phyloP scores from a whole-genome alignment of 176 grass and related monocot species.

The Avena insularis region DNA sequence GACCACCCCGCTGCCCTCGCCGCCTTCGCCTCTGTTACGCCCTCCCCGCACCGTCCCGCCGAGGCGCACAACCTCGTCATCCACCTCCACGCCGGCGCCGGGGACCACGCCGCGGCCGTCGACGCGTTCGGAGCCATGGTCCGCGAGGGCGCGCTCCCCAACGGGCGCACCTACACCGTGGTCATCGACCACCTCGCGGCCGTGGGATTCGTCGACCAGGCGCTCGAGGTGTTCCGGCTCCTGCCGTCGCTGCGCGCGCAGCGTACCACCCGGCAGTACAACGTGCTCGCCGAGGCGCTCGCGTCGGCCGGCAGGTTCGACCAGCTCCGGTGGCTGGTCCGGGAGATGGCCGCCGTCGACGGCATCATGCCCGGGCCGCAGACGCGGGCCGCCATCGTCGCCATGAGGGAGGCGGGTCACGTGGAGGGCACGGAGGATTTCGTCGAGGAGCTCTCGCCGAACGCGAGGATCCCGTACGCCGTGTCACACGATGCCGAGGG shows the following conservation, averaged over 20 bases:
- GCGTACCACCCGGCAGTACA: conserved; percentile 73
- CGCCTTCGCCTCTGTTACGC: conserved; percentile 54
- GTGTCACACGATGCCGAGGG: conserved; percentile 48
- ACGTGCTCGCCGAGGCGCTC: conserved; percentile 69
- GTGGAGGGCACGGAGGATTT: conserved; percentile 70
- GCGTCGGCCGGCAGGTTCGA: conserved; percentile 50
- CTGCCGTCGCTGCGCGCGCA: conserved; percentile 67
- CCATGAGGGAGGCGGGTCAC: conserved; percentile 65
- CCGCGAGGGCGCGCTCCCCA: conserved; percentile 67
- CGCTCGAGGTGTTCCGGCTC: conserved; percentile 66
- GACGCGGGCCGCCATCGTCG: conserved; percentile 53
- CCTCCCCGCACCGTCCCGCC: conserved; percentile 34
- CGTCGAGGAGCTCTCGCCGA: conserved; percentile 57
- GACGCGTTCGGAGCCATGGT: conserved; percentile 69
- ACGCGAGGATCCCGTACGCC: conserved; percentile 61
- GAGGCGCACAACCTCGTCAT: conserved; percentile 73
- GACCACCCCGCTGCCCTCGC: conserved; percentile 47
- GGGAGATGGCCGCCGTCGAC: conserved; percentile 67
- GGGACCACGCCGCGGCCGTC: conserved; percentile 52
- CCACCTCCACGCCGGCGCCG: conserved; percentile 44
- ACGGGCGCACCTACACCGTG: conserved; percentile 74
- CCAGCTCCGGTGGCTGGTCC: conserved; percentile 58
- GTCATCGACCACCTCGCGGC: conserved; percentile 64
- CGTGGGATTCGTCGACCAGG: conserved; percentile 58
- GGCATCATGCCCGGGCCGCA: conserved; percentile 73